Evolutionary conservation across 2,329 filamentous ascomycete species (phyloP).

Genomic region (Hypoxylon sp.): DNA sequence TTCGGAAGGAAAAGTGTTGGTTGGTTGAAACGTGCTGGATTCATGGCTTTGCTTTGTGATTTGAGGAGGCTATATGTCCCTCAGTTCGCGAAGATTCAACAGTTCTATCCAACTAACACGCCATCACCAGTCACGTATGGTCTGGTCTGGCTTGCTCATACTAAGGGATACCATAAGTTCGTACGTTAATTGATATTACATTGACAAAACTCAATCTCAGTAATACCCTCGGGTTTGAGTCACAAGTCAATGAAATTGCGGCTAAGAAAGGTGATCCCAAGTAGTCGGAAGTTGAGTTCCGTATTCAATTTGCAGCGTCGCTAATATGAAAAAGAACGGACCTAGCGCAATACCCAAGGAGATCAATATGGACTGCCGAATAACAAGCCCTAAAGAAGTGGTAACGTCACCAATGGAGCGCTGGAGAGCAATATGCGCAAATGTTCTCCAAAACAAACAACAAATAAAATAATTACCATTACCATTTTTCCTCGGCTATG

Average conservation of each 20-base stretch:
- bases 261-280: constrained; percentile 23
- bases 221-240: constrained; percentile 26
- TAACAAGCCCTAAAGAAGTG: constrained; percentile 12
- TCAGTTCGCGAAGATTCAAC: constrained; percentile 21
- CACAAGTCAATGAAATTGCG: constrained; percentile 30
- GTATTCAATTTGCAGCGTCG: constrained; percentile 29
- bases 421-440: constrained; percentile 17
- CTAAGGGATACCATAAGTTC: constrained; percentile 29
- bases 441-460: constrained; percentile 31
- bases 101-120: constrained; percentile 30
- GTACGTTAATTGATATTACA: constrained; percentile 41
- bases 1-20: constrained; percentile 38
- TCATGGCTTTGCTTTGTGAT: constrained; percentile 30
- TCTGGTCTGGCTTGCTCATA: constrained; percentile 22
- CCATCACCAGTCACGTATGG: constrained; percentile 18
- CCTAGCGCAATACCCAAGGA: constrained; percentile 12
- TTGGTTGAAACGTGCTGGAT: constrained; percentile 29
- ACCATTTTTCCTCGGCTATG: constrained; percentile 32
- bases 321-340: constrained; percentile 32
- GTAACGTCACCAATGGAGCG: constrained; percentile 16
- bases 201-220: constrained; percentile 25
- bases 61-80: constrained; percentile 25
- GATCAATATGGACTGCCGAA: constrained; percentile 38
- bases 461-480: constrained; percentile 18
- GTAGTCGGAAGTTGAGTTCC: constrained; percentile 43